Evolutionary conservation across 371 early-diverging fungal genomes (phyloP), one percentile per base, ranked within the genome.

Genomic region (Smittium culicis): DNA sequence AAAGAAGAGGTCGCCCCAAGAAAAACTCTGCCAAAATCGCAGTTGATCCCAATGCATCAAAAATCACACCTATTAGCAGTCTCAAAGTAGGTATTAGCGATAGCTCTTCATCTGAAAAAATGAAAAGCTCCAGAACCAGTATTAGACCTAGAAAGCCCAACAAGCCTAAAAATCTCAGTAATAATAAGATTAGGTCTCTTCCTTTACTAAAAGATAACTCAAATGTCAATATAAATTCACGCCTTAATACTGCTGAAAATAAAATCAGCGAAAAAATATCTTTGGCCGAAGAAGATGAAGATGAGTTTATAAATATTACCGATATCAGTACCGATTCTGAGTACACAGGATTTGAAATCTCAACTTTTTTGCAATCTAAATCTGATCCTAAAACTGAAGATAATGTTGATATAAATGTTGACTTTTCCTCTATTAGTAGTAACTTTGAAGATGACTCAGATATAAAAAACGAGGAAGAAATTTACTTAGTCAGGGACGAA

Each of bases 251-350:
- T n/a, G n/a, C n/a, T n/a, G n/a, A n/a, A n/a, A n/a, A n/a, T n/a
- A n/a, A n/a, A n/a, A n/a, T n/a, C n/a, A n/a, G n/a, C n/a, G n/a
- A n/a, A n/a, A n/a, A n/a, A 8, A 20, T 27, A 20, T 20, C 45
- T 45, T 20, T 45, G 45, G 5, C 20, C 20, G 57, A 62, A 25
- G 62, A n/a, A 11, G 68, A 67, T 2, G 69, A 59, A 29, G 76
- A 75, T 29, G 77, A 76, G 68, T 69, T 76, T 54, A 71, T 76
- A 58, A 76, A 76, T 64, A 72, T 76, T 67, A 76, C 77, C 1
- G 77, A 76, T 34, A 68, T 75, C 14, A 76, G 75, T n/a, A 75
- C 72, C 34, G 77, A 76, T 64, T 54, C 57, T 3, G 57, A 57
- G 25, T 14, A 45, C 45, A 45, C 20, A 20, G 45, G 45, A 11